Base-by-base conservation (phyloP, 768 basidiomycete species). In the Leccinum imitatum region DNA sequence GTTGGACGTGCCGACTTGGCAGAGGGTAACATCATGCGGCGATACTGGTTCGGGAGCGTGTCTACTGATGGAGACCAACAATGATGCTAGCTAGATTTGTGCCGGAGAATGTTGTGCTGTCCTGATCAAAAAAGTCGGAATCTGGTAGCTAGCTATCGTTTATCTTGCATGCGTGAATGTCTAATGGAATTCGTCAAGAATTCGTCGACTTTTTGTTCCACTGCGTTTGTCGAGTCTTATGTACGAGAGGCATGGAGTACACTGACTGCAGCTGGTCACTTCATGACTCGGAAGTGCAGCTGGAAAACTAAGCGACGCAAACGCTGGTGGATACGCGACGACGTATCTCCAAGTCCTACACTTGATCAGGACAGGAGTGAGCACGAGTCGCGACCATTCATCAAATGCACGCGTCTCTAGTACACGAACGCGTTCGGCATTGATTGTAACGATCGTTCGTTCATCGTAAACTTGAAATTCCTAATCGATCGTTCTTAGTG, bases 21-120 rank as follows among this genome's bases (percentile, higher is more conserved):
- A 64, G 84, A 85, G 67, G 92, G 93, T 78, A 92, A 91, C 76
- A 84, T 82, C 30, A 91, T 90, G 76, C 83, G 81, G 35, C 86
- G 86, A 47, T 81, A 87, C 68, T 83, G 86, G 66, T 96, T 94
- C 82, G 94, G 86, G 71, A 91, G 89, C 10, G 11, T 47, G 11
- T 47, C 46, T 21, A 13, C 19, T 13, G 19, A 6, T 47, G 46
- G 19, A 47, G 19, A 47, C 11, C 5, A 47, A 21, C n/a, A 21
- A 47, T 21, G 19, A 47, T 21, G 19, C 19, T n/a, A n/a, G 39
- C 0, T 41, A n/a, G 3, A 41, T 37, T 37, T 37, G 15, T 15
- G 37, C 15, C 15, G 37, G 15, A 37, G 37, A 15, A 41, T 41
- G 39, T n/a, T 41, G 39, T 9, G 8, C 17, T n/a, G 39, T n/a